Evolutionary conservation across 2,329 filamentous ascomycete genomes (phyloP).

Genomic region (Sordariomycetes sp.): DNA sequence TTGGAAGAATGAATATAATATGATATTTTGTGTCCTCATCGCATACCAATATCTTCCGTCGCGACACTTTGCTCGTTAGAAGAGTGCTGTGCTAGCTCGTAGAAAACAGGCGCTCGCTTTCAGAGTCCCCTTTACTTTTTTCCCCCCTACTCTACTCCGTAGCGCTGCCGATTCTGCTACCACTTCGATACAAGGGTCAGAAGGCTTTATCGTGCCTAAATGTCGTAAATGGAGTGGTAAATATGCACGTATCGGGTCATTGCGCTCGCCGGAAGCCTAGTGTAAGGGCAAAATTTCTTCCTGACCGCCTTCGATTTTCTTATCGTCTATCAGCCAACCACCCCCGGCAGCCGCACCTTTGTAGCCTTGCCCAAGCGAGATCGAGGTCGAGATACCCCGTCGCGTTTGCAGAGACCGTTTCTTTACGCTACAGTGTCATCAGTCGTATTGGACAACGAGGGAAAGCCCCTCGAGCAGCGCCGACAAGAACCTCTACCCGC

Average conservation of each 20-base stretch:
- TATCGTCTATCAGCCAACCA: slow-evolving; percentile 4
- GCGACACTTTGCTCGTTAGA: background rate
- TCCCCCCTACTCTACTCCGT: too few relatives aligned
- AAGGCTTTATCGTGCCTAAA: too few relatives aligned
- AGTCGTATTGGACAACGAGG: background rate
- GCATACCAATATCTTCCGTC: background rate
- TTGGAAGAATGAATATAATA: background rate
- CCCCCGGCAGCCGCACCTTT: background rate
- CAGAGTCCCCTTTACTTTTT: too few relatives aligned
- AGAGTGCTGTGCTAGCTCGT: background rate
- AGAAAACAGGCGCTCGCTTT: too few relatives aligned
- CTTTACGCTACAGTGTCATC: background rate
- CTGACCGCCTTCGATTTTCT: slow-evolving; percentile 4
- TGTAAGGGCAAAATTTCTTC: slow-evolving; percentile 4
- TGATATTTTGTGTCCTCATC: background rate
- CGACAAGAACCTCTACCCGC: background rate
- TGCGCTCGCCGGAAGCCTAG: background rate
- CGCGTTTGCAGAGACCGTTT: background rate
- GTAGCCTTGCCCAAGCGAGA: slow-evolving; percentile 1
- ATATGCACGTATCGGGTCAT: background rate
- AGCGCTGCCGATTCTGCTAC: too few relatives aligned
- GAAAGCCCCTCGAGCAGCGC: background rate
- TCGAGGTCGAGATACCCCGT: background rate
- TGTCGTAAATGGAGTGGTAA: background rate
- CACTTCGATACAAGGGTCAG: too few relatives aligned